phyloP scores from a whole-genome alignment of 345 rosid species.

The Syzygium aqueum region DNA sequence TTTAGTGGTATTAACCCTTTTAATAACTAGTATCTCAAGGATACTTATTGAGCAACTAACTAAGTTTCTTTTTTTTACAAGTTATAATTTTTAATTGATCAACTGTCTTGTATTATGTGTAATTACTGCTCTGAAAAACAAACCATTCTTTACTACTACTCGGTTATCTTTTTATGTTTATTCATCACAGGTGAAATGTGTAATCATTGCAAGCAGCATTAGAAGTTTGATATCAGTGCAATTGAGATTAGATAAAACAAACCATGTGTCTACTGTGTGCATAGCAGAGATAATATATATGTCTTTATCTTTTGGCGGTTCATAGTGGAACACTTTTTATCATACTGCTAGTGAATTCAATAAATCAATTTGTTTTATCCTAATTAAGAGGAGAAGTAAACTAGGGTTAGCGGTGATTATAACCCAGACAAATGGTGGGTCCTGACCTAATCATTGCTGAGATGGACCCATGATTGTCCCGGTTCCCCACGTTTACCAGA shows the following conservation, averaged over 20 bases:
- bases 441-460: slow-evolving; percentile 25
- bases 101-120: not conserved
- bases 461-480: slow-evolving; percentile 26
- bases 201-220: not conserved
- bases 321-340: not conserved
- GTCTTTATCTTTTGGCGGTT: not conserved
- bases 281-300: not conserved
- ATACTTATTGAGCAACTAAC: not conserved
- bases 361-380: not conserved
- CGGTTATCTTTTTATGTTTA: not conserved
- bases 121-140: not conserved
- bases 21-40: not conserved
- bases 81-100: not conserved
- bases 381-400: not conserved
- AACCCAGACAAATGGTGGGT: slow-evolving; percentile 12
- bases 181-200: not conserved
- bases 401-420: not conserved
- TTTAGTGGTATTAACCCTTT: no score
- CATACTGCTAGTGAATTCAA: not conserved
- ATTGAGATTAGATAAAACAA: not conserved
- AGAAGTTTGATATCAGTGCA: not conserved
- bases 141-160: not conserved
- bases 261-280: not conserved
- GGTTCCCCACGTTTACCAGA: slow-evolving; percentile 44
- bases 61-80: not conserved